phyloP scores from a whole-genome alignment of 257 asterid genomes.

The Craterostigma plantagineum region DNA sequence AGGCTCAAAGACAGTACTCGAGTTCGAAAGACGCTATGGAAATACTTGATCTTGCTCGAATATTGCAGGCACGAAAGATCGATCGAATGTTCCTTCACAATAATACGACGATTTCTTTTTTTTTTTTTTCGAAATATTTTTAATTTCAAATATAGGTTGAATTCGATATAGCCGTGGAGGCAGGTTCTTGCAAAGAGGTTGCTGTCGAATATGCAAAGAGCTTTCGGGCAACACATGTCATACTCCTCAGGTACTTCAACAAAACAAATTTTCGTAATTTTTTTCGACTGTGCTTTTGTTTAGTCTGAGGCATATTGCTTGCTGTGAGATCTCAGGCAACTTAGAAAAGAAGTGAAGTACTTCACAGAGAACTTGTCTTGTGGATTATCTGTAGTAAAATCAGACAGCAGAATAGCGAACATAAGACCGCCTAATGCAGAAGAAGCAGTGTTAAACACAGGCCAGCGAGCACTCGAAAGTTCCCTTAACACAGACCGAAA shows the following conservation, averaged over 20 bases:
- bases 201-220: constrained; percentile 21
- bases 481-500: too few species aligned
- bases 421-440: constrained; percentile 16
- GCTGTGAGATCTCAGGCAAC: constrained; percentile 13
- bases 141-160: too few species aligned
- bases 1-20: constrained; percentile 11
- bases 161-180: constrained; percentile 27
- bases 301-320: neutral
- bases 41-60: constrained; percentile 13
- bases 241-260: constrained; percentile 26
- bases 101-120: neutral
- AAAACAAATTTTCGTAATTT: neutral
- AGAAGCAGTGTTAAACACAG: constrained; percentile 11
- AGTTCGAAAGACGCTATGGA: constrained; percentile 12
- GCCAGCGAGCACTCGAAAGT: too few species aligned
- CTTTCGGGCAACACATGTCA: constrained; percentile 22
- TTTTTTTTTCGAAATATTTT: neutral
- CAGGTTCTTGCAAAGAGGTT: constrained; percentile 26
- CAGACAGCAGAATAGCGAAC: constrained; percentile 12
- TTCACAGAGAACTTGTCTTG: constrained; percentile 24
- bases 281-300: neutral
- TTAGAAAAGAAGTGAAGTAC: constrained; percentile 21
- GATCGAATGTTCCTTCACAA: neutral
- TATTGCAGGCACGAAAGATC: constrained; percentile 21
- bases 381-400: constrained; percentile 19